These are phyloP conservation scores for Akanthomyces dipterigenus DNA, from an alignment of 2,329 filamentous ascomycete genomes.

Conservation along the genomic window DNA sequence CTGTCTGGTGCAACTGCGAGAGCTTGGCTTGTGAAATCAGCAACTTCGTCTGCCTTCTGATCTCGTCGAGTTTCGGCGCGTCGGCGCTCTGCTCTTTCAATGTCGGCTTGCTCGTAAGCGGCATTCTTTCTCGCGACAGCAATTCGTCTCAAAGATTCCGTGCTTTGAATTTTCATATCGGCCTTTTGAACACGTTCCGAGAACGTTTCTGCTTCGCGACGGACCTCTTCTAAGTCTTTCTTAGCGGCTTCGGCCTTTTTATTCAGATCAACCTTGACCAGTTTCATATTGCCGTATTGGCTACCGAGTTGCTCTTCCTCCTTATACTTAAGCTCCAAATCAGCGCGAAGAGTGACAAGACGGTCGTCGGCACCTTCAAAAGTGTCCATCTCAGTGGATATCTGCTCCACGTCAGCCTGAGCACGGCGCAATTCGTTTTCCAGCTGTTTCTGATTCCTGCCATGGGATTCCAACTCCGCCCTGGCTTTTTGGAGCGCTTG, in stretches of 20 bases:
- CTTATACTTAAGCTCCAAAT: conserved; percentile 49
- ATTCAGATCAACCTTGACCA: conserved; percentile 44
- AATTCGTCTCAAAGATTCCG: conserved; percentile 42
- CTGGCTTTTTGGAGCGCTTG: conserved; percentile 43
- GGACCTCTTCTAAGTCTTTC: conserved; percentile 25
- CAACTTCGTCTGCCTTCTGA: conserved; percentile 40
- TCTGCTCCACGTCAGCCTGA: conserved; percentile 48
- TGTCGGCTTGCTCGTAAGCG: conserved; percentile 45
- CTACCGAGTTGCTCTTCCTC: conserved; percentile 43
- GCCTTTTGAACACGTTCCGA: conserved; percentile 48
- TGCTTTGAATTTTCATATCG: conserved; percentile 43
- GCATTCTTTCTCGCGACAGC: conserved; percentile 57
- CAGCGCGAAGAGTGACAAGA: conserved; percentile 50
- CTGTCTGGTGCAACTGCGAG: conserved; percentile 44
- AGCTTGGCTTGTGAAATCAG: conserved; percentile 50
- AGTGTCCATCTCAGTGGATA: conserved; percentile 54
- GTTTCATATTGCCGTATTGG: conserved; percentile 46
- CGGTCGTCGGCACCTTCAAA: conserved; percentile 62
- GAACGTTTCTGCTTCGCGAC: conserved; percentile 32
- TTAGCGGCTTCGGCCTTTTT: conserved; percentile 35
- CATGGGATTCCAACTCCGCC: conserved; percentile 39
- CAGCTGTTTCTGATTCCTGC: conserved; percentile 30
- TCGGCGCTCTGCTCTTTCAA: conserved; percentile 38
- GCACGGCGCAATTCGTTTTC: conserved; percentile 51
- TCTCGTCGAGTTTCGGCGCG: conserved; percentile 42